Percentiles rank a stretch among this genome's conserved stretches.
Conservation (phyloP, 1,284 basidiomycete species). For the Neotropicomus parvogracilis region DNA sequence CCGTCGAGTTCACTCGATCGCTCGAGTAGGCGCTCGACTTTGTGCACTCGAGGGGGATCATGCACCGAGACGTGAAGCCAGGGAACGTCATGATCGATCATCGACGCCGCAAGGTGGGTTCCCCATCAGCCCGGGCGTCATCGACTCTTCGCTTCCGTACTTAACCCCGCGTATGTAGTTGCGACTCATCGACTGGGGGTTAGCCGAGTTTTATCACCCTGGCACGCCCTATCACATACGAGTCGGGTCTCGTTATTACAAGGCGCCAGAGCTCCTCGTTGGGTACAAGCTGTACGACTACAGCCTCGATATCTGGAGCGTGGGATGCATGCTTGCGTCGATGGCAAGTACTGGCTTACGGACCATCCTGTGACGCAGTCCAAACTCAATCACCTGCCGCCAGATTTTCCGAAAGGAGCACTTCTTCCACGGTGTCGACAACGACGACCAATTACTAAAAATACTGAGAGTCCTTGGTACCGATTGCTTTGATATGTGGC, state of each 20-base stretch:
- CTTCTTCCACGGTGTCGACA: slow-evolving; percentile 88
- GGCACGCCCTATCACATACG: slow-evolving; percentile 84
- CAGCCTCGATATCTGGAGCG: slow-evolving; percentile 82
- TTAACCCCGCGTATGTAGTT: slow-evolving; percentile 44
- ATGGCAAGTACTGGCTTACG: slow-evolving; percentile 54
- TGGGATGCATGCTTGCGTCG: slow-evolving; percentile 86
- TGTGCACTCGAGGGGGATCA: slow-evolving; percentile 85
- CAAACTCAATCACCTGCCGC: slow-evolving; percentile 18
- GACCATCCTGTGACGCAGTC: background rate
- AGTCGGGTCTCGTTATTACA: slow-evolving; percentile 89
- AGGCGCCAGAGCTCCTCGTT: slow-evolving; percentile 84
- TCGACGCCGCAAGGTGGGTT: slow-evolving; percentile 64
- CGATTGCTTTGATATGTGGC: slow-evolving; percentile 71
- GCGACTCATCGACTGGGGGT: slow-evolving; percentile 87
- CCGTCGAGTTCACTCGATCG: slow-evolving; percentile 2
- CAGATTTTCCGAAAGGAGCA: slow-evolving; percentile 85
- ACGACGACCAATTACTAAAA: slow-evolving; percentile 86
- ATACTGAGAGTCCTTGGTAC: slow-evolving; percentile 87
- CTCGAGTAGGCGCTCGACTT: slow-evolving; percentile 71
- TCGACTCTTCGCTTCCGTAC: background rate
- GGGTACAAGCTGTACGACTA: slow-evolving; percentile 88
- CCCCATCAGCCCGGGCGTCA: background rate
- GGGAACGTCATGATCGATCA: slow-evolving; percentile 92
- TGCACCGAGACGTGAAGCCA: slow-evolving; percentile 90
- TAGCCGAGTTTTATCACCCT: slow-evolving; percentile 91